Evolutionary conservation across 164 flowering plant genomes (phyloP).

Genomic region (Vitis riparia): DNA sequence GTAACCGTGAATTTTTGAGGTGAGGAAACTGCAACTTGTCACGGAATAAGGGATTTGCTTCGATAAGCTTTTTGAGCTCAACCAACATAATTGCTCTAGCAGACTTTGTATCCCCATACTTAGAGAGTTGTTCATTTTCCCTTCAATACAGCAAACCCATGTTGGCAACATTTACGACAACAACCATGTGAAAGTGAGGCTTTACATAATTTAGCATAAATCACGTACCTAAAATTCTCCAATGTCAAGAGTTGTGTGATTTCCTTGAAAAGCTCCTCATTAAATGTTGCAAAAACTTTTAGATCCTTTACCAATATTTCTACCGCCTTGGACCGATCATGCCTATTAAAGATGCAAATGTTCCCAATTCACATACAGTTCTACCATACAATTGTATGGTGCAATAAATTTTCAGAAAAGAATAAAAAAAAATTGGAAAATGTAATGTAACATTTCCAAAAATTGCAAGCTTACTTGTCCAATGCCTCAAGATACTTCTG

Average conservation of each 20-base stretch:
- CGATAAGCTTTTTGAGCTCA: slow-evolving; percentile 83
- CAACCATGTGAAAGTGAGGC: neutral
- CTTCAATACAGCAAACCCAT: slow-evolving; percentile 24
- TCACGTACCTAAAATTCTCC: slow-evolving; percentile 73
- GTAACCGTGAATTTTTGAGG: slow-evolving; percentile 69
- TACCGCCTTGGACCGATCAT: slow-evolving; percentile 76
- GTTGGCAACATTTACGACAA: neutral
- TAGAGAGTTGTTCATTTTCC: slow-evolving; percentile 85
- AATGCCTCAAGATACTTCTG: slow-evolving; percentile 93
- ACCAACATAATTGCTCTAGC: slow-evolving; percentile 76
- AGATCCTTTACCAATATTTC: slow-evolving; percentile 84
- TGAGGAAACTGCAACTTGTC: slow-evolving; percentile 78
- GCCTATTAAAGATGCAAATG: slow-evolving; percentile 38
- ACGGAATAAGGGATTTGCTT: slow-evolving; percentile 84
- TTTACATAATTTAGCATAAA: neutral
- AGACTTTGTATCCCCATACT: slow-evolving; percentile 86
- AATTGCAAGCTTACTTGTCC: slow-evolving; percentile 56
- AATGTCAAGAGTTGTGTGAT: slow-evolving; percentile 82
- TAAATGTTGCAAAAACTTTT: slow-evolving; percentile 77
- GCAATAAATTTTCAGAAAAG: neutral
- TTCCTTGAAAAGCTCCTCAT: slow-evolving; percentile 84
- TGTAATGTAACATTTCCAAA: neutral
- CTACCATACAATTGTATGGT: too few species aligned
- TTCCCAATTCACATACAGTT: slow-evolving; percentile 1
- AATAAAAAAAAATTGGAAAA: neutral